Evolutionary conservation across 768 basidiomycete genomes (phyloP).

Genomic region (Trametes punicea): DNA sequence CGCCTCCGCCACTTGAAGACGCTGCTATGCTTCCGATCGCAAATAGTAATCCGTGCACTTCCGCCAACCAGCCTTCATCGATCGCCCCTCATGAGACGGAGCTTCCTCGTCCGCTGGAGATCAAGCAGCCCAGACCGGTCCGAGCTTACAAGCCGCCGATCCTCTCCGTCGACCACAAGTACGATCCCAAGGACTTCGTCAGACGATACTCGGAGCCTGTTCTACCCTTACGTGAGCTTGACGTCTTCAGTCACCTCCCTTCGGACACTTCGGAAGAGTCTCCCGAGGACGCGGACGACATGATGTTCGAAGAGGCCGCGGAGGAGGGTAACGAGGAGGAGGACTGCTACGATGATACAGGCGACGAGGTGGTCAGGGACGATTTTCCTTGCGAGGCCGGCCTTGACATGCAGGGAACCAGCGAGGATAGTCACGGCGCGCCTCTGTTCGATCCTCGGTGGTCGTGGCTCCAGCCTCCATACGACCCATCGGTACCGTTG

Average conservation of each 20-base stretch:
- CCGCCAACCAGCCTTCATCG: conserved; percentile 15
- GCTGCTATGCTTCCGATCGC: conserved; percentile 12
- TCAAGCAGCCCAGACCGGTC: conserved; percentile 17
- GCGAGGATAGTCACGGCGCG: conserved; percentile 9
- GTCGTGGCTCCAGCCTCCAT: conserved; percentile 9
- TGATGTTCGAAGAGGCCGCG: conserved; percentile 10
- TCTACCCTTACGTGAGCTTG: conserved; percentile 13
- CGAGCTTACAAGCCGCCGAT: conserved; percentile 20
- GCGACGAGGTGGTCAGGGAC: conserved; percentile 4
- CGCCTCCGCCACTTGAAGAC: neutral
- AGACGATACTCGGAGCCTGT: conserved; percentile 18
- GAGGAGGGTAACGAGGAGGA: conserved; percentile 11
- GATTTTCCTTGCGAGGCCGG: neutral
- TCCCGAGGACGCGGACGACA: conserved; percentile 14
- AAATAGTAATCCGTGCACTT: conserved; percentile 10
- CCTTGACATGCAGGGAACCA: neutral
- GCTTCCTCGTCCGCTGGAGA: conserved; percentile 15
- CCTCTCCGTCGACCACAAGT: conserved; percentile 6
- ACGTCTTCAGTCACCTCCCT: conserved; percentile 13
- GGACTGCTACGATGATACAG: conserved; percentile 9
- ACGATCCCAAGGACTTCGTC: conserved; percentile 19
- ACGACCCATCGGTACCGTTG: neutral
- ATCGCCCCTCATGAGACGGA: conserved; percentile 20
- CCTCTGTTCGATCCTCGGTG: conserved; percentile 11
- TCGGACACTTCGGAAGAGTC: conserved; percentile 10